Conservation (phyloP, 208 protist genomes). For the Wallacemonas rigidus region DNA sequence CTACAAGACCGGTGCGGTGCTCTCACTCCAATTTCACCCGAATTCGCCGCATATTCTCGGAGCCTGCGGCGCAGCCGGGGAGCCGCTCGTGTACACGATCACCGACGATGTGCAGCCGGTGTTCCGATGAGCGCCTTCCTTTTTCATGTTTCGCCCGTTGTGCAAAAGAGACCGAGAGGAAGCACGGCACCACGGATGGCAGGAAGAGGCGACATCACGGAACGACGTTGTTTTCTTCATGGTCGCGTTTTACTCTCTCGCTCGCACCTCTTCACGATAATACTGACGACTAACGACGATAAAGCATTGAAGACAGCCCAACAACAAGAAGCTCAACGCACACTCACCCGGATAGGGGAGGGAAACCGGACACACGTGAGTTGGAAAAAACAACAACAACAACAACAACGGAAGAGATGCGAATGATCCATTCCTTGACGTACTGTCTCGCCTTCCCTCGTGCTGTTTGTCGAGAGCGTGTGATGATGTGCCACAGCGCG, state of each 20-base stretch:
- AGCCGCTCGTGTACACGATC: conserved; percentile 92
- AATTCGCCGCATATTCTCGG: conserved; percentile 90
- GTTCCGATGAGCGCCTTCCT: conserved; percentile 31
- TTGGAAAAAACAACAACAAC: no score
- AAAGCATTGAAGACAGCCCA: background rate
- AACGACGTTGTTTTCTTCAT: background rate
- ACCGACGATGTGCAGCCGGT: conserved; percentile 69
- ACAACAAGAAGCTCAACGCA: conserved; percentile 5
- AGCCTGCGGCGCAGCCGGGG: conserved; percentile 72
- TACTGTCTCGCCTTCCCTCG: no score
- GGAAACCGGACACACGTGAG: no score
- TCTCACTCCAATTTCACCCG: conserved; percentile 82
- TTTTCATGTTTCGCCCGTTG: background rate
- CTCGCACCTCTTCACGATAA: background rate
- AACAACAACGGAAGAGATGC: no score
- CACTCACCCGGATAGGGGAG: no score
- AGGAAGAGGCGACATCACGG: no score
- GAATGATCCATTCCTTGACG: no score
- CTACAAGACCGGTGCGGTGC: conserved; percentile 83
- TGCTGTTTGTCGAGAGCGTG: no score
- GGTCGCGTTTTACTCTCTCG: conserved; percentile 12
- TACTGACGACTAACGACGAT: background rate
- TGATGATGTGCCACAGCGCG: no score
- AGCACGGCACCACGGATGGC: no score
- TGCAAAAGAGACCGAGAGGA: background rate